Percentiles rank a stretch among this genome's conserved stretches.
These are phyloP conservation scores for Aurantiochytrium sp. DNA, from an alignment of 108 stramenopile species.

Conservation along the genomic window DNA sequence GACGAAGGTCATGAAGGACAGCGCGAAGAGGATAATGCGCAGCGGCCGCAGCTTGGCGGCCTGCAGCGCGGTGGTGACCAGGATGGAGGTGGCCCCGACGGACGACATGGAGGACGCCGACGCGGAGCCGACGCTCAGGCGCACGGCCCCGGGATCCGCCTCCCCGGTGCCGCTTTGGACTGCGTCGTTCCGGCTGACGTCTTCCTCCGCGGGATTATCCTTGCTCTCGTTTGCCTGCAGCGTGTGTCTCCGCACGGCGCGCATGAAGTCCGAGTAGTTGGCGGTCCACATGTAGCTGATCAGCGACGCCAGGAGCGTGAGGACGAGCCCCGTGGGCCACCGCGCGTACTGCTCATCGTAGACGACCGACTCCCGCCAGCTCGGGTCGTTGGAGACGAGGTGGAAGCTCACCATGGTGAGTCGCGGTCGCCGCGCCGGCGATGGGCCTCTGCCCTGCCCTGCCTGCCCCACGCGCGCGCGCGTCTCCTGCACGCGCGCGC, in stretches of 20 bases:
- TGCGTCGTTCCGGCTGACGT: not conserved
- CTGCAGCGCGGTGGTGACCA: not conserved
- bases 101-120: too few species aligned
- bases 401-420: too few species aligned
- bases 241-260: not conserved
- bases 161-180: not conserved
- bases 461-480: too few species aligned
- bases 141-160: too few species aligned
- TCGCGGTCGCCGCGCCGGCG: too few species aligned
- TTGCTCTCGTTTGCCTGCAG: not conserved
- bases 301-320: not conserved
- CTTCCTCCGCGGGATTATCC: not conserved
- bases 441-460: too few species aligned
- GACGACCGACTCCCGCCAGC: not conserved
- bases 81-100: not conserved
- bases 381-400: not conserved
- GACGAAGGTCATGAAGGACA: not conserved
- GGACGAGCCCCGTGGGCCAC: not conserved
- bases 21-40: not conserved
- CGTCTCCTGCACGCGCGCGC: too few species aligned
- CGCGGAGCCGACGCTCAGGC: too few species aligned
- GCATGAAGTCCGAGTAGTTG: slow-evolving; percentile 10
- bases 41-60: not conserved
- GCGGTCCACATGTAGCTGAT: not conserved
- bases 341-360: not conserved